Evolutionary conservation across 2,329 filamentous ascomycete species (phyloP).

Genomic region (Alternaria brassicae): DNA sequence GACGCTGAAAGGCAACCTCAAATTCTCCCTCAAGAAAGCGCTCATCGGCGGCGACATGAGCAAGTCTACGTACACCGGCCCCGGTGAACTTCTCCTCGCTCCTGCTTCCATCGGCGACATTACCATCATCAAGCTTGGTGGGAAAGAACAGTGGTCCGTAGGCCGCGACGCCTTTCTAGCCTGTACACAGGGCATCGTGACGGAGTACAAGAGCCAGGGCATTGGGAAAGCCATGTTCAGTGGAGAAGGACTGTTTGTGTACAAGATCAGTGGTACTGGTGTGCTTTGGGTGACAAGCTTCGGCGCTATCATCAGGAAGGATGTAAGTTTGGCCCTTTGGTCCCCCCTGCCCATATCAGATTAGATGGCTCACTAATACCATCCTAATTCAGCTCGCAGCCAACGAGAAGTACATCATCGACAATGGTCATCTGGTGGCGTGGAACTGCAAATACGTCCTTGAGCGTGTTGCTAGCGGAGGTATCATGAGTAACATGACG

Average conservation of each 20-base stretch:
- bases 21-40: slow-evolving; percentile 92
- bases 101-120: slow-evolving; percentile 85
- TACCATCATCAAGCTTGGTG: slow-evolving; percentile 75
- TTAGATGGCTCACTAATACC: not conserved
- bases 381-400: slow-evolving; percentile 3
- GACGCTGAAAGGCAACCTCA: slow-evolving; percentile 80
- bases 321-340: slow-evolving; percentile 65
- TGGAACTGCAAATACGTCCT: slow-evolving; percentile 97
- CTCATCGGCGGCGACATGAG: slow-evolving; percentile 80
- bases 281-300: slow-evolving; percentile 91
- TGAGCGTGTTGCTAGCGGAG: slow-evolving; percentile 87
- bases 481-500: slow-evolving; percentile 85
- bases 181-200: slow-evolving; percentile 83
- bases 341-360: not conserved
- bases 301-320: slow-evolving; percentile 92
- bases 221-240: slow-evolving; percentile 91
- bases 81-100: slow-evolving; percentile 86
- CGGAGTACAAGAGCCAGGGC: slow-evolving; percentile 85
- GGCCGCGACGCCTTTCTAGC: slow-evolving; percentile 88
- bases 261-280: slow-evolving; percentile 81
- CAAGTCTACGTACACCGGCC: slow-evolving; percentile 82
- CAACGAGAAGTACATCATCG: slow-evolving; percentile 85
- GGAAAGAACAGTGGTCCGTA: slow-evolving; percentile 79
- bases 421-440: slow-evolving; percentile 91
- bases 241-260: slow-evolving; percentile 90